phyloP scores from a whole-genome alignment of 306 rosid species.

The Dicorynia guianensis region DNA sequence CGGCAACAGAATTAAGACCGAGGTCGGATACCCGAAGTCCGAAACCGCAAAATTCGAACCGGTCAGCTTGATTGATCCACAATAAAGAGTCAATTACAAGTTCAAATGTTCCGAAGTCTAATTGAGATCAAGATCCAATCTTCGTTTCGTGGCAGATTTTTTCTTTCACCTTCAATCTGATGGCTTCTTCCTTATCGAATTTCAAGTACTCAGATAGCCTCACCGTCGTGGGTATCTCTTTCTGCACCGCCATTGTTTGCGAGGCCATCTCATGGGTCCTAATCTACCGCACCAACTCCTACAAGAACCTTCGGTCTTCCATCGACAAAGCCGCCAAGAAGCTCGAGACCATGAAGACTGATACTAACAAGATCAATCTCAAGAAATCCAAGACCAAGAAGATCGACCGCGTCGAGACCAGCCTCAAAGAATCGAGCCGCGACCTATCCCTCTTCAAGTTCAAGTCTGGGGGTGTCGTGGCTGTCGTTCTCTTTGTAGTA shows the following conservation, averaged over 20 bases:
- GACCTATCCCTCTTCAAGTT: slow-evolving; percentile 95
- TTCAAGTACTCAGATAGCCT: slow-evolving; percentile 83
- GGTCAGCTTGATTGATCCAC: too few relatives aligned
- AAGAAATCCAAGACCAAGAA: slow-evolving; percentile 94
- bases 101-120: too few relatives aligned
- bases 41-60: too few relatives aligned
- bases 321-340: slow-evolving; percentile 97
- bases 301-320: slow-evolving; percentile 94
- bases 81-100: too few relatives aligned
- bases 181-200: slow-evolving; percentile 65
- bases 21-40: too few relatives aligned
- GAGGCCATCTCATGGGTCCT: slow-evolving; percentile 97
- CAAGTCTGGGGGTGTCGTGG: slow-evolving; percentile 97
- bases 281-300: slow-evolving; percentile 93
- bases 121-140: slow-evolving; percentile 34
- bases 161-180: slow-evolving; percentile 20
- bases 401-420: slow-evolving; percentile 97
- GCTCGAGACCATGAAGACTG: slow-evolving; percentile 97
- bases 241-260: slow-evolving; percentile 91
- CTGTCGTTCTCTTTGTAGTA: slow-evolving; percentile 94
- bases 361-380: slow-evolving; percentile 60
- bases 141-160: slow-evolving; percentile 11
- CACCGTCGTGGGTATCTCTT: slow-evolving; percentile 85
- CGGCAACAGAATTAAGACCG: too few relatives aligned
- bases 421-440: slow-evolving; percentile 93